Conservation (phyloP, 768 basidiomycete genomes). For the Lenzites betulinus region DNA sequence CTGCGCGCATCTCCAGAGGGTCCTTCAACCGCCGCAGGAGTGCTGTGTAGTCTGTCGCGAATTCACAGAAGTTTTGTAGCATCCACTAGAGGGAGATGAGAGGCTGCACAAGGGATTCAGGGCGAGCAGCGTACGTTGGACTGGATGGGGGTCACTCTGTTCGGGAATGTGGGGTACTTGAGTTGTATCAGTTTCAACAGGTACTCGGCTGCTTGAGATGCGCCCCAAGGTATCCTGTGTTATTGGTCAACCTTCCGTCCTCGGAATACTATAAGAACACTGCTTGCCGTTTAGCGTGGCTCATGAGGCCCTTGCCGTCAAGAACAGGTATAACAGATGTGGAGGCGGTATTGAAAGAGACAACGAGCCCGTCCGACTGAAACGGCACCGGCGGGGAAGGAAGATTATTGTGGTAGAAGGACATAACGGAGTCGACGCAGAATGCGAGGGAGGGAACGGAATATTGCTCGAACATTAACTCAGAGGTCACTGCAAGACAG, state of each 20-base stretch:
- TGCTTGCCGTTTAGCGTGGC: slow-evolving; percentile 80
- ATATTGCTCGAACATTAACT: slow-evolving; percentile 95
- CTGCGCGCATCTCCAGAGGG: slow-evolving; percentile 61
- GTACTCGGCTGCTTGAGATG: slow-evolving; percentile 87
- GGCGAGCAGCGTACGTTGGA: slow-evolving; percentile 59
- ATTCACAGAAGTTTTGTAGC: slow-evolving; percentile 83
- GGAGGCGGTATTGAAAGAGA: slow-evolving; percentile 91
- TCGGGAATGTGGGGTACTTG: slow-evolving; percentile 93
- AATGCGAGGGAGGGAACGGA: slow-evolving; percentile 83
- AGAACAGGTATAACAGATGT: slow-evolving; percentile 91
- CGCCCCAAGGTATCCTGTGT: slow-evolving; percentile 90
- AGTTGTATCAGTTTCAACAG: slow-evolving; percentile 91
- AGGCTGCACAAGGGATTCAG: neutral
- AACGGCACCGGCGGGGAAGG: slow-evolving; percentile 43
- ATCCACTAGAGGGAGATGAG: slow-evolving; percentile 66
- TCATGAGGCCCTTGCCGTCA: slow-evolving; percentile 78
- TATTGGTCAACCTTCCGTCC: neutral
- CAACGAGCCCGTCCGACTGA: slow-evolving; percentile 72
- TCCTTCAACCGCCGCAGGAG: slow-evolving; percentile 69
- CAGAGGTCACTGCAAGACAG: slow-evolving; percentile 74
- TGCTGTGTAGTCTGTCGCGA: slow-evolving; percentile 72
- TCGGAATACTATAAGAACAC: neutral
- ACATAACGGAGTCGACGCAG: slow-evolving; percentile 89
- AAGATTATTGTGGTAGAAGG: slow-evolving; percentile 80
- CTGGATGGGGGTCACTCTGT: slow-evolving; percentile 75